Evolutionary conservation across 352 stramenopile species (phyloP).

Genomic region (Pythium plurisporium): DNA sequence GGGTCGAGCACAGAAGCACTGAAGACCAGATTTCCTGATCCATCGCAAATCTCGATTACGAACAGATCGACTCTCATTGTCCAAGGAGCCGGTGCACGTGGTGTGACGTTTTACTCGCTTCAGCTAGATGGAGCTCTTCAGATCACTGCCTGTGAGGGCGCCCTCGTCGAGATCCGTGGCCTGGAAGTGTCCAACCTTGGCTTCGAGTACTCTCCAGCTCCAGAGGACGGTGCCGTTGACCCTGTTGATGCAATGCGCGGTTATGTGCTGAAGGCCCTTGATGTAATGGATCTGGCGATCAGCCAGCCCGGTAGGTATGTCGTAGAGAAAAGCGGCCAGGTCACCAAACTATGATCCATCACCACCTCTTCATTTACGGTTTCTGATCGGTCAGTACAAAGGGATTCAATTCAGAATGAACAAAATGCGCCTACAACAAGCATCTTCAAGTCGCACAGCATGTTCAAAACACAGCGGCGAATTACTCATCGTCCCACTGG

Average conservation of each 20-base stretch:
- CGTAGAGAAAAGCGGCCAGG: slow-evolving; percentile 26
- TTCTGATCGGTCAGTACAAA: background rate
- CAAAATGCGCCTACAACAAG: background rate
- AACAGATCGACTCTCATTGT: slow-evolving; percentile 53
- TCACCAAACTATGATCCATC: background rate
- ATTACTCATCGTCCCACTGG: slow-evolving; percentile 24
- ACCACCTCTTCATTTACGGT: background rate
- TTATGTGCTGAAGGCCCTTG: slow-evolving; percentile 36
- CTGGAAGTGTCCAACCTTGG: slow-evolving; percentile 46
- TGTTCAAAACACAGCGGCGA: background rate
- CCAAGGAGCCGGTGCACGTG: slow-evolving; percentile 20
- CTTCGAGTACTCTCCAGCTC: slow-evolving; percentile 34
- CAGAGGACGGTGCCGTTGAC: background rate
- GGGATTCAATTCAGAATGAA: background rate
- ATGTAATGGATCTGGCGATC: slow-evolving; percentile 43
- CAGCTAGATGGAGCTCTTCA: slow-evolving; percentile 45
- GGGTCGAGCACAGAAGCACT: slow-evolving; percentile 5
- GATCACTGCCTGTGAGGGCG: slow-evolving; percentile 40
- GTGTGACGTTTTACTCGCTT: slow-evolving; percentile 40
- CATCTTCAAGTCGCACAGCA: background rate
- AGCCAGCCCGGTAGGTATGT: slow-evolving; percentile 42
- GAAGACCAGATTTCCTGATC: background rate
- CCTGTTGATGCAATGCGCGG: slow-evolving; percentile 54
- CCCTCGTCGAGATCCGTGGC: slow-evolving; percentile 35
- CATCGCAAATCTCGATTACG: slow-evolving; percentile 31